These are phyloP conservation scores for Neurospora sp. DNA, from an alignment of 495 filamentous ascomycete genomes.

Conservation along the genomic window DNA sequence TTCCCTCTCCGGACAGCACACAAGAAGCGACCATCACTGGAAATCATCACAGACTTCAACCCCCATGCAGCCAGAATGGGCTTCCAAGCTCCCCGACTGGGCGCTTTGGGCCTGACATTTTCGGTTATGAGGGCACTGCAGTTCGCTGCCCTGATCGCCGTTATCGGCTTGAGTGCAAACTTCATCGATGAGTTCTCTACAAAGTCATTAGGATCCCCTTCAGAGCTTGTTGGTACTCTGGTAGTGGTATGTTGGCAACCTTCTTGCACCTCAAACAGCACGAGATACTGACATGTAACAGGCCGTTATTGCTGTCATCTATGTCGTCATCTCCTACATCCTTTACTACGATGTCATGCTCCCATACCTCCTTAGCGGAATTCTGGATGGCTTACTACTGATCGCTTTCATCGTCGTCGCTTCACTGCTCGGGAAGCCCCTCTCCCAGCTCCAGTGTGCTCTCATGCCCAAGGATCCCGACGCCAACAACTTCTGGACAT, in stretches of 20 bases:
- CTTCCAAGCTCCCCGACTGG: slow-evolving; percentile 55
- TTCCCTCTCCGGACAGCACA: slow-evolving; percentile 20
- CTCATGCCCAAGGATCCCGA: slow-evolving; percentile 24
- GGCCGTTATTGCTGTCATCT: slow-evolving; percentile 69
- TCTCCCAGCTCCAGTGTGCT: slow-evolving; percentile 68
- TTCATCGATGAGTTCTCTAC: slow-evolving; percentile 73
- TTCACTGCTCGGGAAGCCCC: slow-evolving; percentile 68
- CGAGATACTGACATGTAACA: slow-evolving; percentile 19
- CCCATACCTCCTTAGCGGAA: slow-evolving; percentile 58
- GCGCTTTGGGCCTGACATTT: slow-evolving; percentile 73
- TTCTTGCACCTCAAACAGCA: background rate
- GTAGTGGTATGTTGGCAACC: slow-evolving; percentile 52
- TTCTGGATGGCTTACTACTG: slow-evolving; percentile 57
- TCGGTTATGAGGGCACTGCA: slow-evolving; percentile 62
- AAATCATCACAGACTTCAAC: slow-evolving; percentile 27
- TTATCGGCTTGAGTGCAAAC: slow-evolving; percentile 73
- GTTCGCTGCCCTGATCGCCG: slow-evolving; percentile 58
- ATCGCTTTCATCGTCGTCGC: slow-evolving; percentile 69
- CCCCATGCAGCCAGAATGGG: slow-evolving; percentile 29
- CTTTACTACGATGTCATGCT: slow-evolving; percentile 74
- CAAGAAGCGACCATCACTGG: slow-evolving; percentile 19
- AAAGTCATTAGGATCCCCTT: slow-evolving; percentile 50
- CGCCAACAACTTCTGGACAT: slow-evolving; percentile 4
- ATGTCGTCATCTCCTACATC: slow-evolving; percentile 66
- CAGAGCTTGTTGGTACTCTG: slow-evolving; percentile 67